Percentiles rank a stretch among this genome's conserved stretches.
These are phyloP conservation scores for Pythium coloratum DNA, from an alignment of 352 stramenopile species.

Conservation along the genomic window DNA sequence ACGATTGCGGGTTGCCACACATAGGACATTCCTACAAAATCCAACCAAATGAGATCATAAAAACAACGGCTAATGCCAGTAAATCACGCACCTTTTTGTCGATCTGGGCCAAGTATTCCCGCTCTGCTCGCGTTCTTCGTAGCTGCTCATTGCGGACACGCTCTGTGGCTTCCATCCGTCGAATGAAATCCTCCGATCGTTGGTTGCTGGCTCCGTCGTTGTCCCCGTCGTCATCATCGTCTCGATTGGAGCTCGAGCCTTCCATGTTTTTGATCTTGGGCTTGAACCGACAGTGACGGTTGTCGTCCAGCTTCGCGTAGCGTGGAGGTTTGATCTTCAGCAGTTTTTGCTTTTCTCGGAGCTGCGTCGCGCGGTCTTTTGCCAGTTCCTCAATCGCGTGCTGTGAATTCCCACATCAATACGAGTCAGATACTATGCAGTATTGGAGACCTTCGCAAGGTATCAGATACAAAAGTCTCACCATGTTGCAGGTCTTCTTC, in stretches of 20 bases:
- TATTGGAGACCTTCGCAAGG: background rate
- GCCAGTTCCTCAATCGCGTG: slow-evolving; percentile 50
- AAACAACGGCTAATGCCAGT: background rate
- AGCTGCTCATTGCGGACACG: slow-evolving; percentile 56
- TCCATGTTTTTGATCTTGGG: slow-evolving; percentile 36
- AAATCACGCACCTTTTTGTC: slow-evolving; percentile 60
- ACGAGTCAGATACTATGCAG: background rate
- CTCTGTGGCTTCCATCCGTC: slow-evolving; percentile 71
- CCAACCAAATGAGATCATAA: background rate
- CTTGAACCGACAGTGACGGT: slow-evolving; percentile 53
- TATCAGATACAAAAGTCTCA: slow-evolving; percentile 12
- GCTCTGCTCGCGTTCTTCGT: slow-evolving; percentile 59
- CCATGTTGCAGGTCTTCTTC: slow-evolving; percentile 33
- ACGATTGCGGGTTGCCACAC: slow-evolving; percentile 73
- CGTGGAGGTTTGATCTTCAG: slow-evolving; percentile 22
- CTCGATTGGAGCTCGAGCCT: slow-evolving; percentile 18
- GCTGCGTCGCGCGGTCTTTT: slow-evolving; percentile 41
- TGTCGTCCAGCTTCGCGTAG: slow-evolving; percentile 63
- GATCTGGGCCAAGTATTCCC: slow-evolving; percentile 49
- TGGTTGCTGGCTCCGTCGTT: slow-evolving; percentile 33
- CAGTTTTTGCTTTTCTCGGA: slow-evolving; percentile 35
- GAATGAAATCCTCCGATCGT: slow-evolving; percentile 62
- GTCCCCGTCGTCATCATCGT: slow-evolving; percentile 44
- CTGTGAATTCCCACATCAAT: slow-evolving; percentile 11
- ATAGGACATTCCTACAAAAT: slow-evolving; percentile 50